These are phyloP conservation scores for Avena insularis DNA, from an alignment of 176 grass and related monocot genomes.

Conservation along the genomic window DNA sequence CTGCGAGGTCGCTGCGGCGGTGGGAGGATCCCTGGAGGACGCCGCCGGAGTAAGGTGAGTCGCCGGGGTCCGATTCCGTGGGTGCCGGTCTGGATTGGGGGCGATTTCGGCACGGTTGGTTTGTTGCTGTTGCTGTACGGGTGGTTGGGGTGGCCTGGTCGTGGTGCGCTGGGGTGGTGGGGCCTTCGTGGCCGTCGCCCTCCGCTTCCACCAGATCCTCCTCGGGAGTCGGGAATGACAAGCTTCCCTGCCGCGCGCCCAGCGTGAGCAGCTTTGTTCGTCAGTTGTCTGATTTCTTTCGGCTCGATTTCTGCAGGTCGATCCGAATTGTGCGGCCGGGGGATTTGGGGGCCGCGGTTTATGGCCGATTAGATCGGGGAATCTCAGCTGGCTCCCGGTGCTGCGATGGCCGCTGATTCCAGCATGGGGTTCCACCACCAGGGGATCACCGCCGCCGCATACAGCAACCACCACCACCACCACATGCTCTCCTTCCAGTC, in stretches of 20 bases:
- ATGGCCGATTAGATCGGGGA: conserved; percentile 43
- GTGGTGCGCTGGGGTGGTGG: conserved; percentile 2
- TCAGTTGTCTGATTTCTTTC: neutral
- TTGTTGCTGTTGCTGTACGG: conserved; percentile 37
- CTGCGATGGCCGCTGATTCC: conserved; percentile 77
- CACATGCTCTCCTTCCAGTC: conserved; percentile 92
- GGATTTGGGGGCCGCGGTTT: conserved; percentile 34
- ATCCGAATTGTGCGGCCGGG: conserved; percentile 26
- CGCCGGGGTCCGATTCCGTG: conserved; percentile 30
- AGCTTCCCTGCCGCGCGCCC: neutral
- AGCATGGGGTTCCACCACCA: conserved; percentile 87
- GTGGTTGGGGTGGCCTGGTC: conserved; percentile 34
- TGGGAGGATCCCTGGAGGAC: neutral
- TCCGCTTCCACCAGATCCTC: conserved; percentile 44
- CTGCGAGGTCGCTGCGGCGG: neutral
- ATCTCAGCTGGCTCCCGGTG: conserved; percentile 22
- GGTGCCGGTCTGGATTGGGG: conserved; percentile 34
- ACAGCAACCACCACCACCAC: conserved; percentile 62
- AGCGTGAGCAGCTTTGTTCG: neutral
- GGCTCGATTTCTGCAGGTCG: conserved; percentile 53
- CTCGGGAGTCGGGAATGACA: conserved; percentile 46
- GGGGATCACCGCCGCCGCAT: conserved; percentile 54
- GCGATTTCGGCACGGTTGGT: conserved; percentile 20
- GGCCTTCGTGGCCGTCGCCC: conserved; percentile 26
- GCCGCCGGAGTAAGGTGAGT: conserved; percentile 47